phyloP scores from a whole-genome alignment of 1,139 yeast species.

The Lodderomyces metapsilosis region DNA sequence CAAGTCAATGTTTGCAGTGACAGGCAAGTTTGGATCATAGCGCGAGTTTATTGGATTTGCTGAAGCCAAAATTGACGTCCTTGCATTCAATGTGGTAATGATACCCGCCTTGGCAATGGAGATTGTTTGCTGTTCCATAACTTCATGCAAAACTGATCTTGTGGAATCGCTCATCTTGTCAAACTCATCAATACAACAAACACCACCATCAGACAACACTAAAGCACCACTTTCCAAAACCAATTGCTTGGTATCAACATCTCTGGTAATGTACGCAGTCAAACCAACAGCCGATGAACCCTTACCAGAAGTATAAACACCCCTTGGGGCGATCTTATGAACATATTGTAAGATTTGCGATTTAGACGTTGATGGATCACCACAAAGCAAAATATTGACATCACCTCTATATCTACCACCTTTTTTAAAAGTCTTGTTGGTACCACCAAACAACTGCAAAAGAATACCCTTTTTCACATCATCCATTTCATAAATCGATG shows the following conservation, averaged over 20 bases:
- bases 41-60: constrained; percentile 98
- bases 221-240: constrained; percentile 96
- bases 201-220: constrained; percentile 96
- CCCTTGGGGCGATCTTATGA: constrained; percentile 96
- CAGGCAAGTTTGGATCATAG: constrained; percentile 90
- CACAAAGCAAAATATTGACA: constrained; percentile 84
- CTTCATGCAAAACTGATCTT: constrained; percentile 93
- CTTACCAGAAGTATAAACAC: constrained; percentile 96
- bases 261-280: constrained; percentile 95
- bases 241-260: constrained; percentile 86
- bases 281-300: constrained; percentile 99
- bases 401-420: constrained; percentile 98
- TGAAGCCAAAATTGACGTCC: constrained; percentile 92
- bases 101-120: constrained; percentile 98
- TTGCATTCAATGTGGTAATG: constrained; percentile 91
- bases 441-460: constrained; percentile 91
- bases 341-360: constrained; percentile 93
- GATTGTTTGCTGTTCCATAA: constrained; percentile 98
- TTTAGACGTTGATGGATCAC: constrained; percentile 97
- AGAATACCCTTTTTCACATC: constrained; percentile 95
- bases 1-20: constrained; percentile 88
- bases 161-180: constrained; percentile 97
- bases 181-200: constrained; percentile 97
- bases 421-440: constrained; percentile 81
- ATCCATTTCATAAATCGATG: constrained; percentile 92